phyloP scores from a whole-genome alignment of 208 protist species.

The Trypanosomatidae sp. region DNA sequence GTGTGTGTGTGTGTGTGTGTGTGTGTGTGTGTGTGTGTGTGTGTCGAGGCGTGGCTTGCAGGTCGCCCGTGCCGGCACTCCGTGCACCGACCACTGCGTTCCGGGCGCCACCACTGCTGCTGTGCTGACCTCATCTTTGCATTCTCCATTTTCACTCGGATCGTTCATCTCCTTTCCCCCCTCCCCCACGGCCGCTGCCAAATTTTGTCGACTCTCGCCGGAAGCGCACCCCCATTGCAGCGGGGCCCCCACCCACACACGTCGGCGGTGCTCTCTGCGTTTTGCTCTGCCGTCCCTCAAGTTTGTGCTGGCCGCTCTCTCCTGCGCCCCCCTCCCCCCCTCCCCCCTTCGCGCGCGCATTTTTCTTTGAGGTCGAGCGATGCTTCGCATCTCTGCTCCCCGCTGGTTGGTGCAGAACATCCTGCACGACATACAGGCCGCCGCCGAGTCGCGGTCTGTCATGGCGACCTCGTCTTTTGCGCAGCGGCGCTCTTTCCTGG shows the following conservation, averaged over 20 bases:
- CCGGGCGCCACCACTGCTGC: neutral
- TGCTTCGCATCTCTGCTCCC: conserved; percentile 12
- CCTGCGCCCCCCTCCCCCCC: neutral
- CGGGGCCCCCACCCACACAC: neutral
- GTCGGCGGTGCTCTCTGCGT: neutral
- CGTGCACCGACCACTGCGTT: neutral
- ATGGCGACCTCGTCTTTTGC: conserved; percentile 36
- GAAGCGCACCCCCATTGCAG: neutral
- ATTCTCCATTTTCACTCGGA: neutral
- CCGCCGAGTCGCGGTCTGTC: conserved; percentile 34
- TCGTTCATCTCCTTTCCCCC: neutral
- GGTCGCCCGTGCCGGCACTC: neutral
- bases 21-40: neutral
- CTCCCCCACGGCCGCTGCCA: neutral
- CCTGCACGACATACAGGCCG: conserved; percentile 47
- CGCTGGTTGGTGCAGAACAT: conserved; percentile 25
- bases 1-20: conserved; percentile 9
- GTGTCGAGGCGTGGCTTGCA: neutral
- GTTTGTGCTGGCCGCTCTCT: neutral
- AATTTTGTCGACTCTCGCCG: neutral
- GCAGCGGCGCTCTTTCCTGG: conserved; percentile 48
- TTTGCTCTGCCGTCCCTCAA: neutral
- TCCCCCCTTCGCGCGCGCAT: neutral
- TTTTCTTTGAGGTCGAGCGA: neutral
- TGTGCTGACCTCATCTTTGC: neutral